Evolutionary conservation across 2,329 filamentous ascomycete species (phyloP).

Genomic region (Curvularia verruculosa): DNA sequence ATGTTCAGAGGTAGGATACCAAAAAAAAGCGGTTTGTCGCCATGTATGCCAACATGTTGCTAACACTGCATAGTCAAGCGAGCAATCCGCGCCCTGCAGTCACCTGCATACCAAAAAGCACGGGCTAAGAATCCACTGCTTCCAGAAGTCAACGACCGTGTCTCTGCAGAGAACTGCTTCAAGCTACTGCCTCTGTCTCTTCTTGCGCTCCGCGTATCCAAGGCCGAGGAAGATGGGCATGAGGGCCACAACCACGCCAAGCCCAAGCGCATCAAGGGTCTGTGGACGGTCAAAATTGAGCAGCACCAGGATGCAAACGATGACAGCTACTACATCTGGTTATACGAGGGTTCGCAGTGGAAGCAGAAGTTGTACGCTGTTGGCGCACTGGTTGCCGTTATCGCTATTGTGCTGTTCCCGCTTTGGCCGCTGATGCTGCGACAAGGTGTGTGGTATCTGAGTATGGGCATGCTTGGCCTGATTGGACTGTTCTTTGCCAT

Average conservation of each 20-base stretch:
- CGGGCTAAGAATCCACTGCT: slow-evolving; percentile 86
- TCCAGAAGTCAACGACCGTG: slow-evolving; percentile 84
- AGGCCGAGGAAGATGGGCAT: slow-evolving; percentile 79
- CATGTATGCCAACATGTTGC: neutral
- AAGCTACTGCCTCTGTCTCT: slow-evolving; percentile 94
- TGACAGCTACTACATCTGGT: slow-evolving; percentile 94
- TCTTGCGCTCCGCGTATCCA: slow-evolving; percentile 86
- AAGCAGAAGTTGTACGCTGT: slow-evolving; percentile 91
- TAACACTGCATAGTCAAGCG: slow-evolving; percentile 75
- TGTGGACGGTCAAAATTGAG: slow-evolving; percentile 95
- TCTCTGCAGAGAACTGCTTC: slow-evolving; percentile 89
- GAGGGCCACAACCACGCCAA: slow-evolving; percentile 60
- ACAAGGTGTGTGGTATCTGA: slow-evolving; percentile 95
- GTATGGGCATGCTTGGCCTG: slow-evolving; percentile 88
- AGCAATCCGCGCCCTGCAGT: slow-evolving; percentile 86
- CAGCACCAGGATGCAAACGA: slow-evolving; percentile 89
- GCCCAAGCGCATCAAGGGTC: slow-evolving; percentile 88
- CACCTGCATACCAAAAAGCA: slow-evolving; percentile 87
- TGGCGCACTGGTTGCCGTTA: slow-evolving; percentile 81
- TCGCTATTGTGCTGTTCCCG: slow-evolving; percentile 91
- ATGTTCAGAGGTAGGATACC: slow-evolving; percentile 82
- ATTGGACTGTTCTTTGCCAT: slow-evolving; percentile 95
- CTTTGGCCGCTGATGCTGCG: slow-evolving; percentile 92
- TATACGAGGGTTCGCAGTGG: slow-evolving; percentile 92
- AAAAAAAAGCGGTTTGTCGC: neutral